Base-by-base conservation (phyloP, 306 rosid genomes). In the Trifolium dubium region DNA sequence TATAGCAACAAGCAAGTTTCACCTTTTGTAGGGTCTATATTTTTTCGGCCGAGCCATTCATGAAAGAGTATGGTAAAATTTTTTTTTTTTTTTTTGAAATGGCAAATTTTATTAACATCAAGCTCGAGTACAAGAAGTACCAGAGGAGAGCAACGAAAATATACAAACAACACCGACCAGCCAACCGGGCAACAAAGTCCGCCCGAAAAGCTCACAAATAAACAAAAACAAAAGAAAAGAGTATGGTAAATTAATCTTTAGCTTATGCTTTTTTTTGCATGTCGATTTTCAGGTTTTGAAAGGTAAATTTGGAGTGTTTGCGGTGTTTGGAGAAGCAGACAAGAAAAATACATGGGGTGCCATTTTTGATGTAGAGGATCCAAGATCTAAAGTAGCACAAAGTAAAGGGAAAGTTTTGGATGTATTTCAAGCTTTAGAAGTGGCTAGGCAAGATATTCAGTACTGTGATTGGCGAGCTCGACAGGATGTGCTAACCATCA, bases 391-490 rank as follows among this genome's bases (percentile, higher is more conserved):
- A 82, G 78, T 80, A 19, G 90, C 91, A 5, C 90, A 79, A 72
- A 46, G 66, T 62, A 89, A 95, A 80, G 92, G 98, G 55, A 95
- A 95, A 80, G 76, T 92, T 80, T 76, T 90, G 85, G 96, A 95
- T 77, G 79, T 80, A 53, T 56, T 83, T 62, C 96, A 92, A 85
- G 99, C 98, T 32, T 67, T 90, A 37, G 98, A 95, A 87, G 92
- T 95, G 50, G 99, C 93, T 40, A 88, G 96, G 70, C 82, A 59
- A 40, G 99, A 95, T 80, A 74, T 95, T 83, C 97, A 92, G 46
- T 95, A 92, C 74, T 92, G 88, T 50, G 99, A 95, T 84, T 95
- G 99, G 99, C 89, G 97, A 39, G 99, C 99, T 85, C 92, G 99
- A 18, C 99, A 87, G 82, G 99, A 95, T 12, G 86, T 95, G 60